These are phyloP conservation scores for Avena insularis DNA, from an alignment of 176 grass and related monocot genomes.

Conservation along the genomic window DNA sequence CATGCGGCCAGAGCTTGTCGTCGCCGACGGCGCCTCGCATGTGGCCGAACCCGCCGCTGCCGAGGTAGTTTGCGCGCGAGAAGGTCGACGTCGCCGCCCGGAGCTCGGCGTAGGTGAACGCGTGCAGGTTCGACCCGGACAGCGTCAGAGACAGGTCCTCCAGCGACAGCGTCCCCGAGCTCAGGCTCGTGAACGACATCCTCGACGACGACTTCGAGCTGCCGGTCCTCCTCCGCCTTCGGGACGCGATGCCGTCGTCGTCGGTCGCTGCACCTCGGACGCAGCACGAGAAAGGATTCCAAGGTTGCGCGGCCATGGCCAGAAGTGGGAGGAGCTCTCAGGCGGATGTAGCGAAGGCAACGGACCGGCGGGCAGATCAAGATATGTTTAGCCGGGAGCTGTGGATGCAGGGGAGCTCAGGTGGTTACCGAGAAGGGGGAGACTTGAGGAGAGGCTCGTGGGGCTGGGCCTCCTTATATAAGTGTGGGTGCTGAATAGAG, in stretches of 20 bases:
- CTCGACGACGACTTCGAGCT: constrained; percentile 55
- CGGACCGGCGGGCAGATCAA: background rate
- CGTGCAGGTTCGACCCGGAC: constrained; percentile 73
- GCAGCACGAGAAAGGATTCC: constrained; percentile 53
- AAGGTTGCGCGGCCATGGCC: constrained; percentile 24
- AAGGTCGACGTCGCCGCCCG: constrained; percentile 59
- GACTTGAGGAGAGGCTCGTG: background rate
- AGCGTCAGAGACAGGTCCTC: constrained; percentile 84
- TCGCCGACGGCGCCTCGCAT: constrained; percentile 72
- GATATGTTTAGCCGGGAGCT: background rate
- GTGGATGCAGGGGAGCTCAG: background rate
- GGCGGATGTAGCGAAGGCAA: background rate
- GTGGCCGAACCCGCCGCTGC: constrained; percentile 78
- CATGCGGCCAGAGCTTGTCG: constrained; percentile 63
- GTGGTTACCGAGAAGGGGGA: background rate
- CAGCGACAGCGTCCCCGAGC: constrained; percentile 63
- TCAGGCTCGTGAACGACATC: constrained; percentile 67
- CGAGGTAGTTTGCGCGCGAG: constrained; percentile 75
- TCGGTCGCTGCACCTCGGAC: background rate
- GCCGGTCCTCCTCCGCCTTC: constrained; percentile 25
- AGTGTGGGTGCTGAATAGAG: background rate
- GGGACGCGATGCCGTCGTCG: background rate
- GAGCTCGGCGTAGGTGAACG: constrained; percentile 81
- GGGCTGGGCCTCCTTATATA: constrained; percentile 51
- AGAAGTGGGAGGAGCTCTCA: background rate